Evolutionary conservation across 192 early-diverging fungal species (phyloP), one percentile per base, ranked within the genome.

Genomic region (Lobosporangium transversale): DNA sequence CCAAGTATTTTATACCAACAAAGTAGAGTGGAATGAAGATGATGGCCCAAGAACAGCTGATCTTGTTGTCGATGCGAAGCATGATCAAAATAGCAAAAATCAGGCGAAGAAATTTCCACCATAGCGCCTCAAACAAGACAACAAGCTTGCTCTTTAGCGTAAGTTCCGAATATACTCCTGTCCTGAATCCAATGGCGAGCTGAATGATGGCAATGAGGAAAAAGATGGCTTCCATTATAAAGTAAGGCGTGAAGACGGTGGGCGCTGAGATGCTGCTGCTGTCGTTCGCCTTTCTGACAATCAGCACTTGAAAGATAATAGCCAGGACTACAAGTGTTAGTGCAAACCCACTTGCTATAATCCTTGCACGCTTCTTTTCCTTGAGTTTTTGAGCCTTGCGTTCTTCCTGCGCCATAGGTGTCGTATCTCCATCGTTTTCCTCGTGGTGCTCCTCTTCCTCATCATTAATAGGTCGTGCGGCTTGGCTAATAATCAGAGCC

Each of bases 181-280:
- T 61, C 48, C 37, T 71, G 26, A 80, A 45, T 23, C 56, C 49
- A 29, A 79, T 27, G 61, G 66, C 27, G 48, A 73, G 66, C 27
- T 83, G 79, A n/a, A 87, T 54, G 24, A 73, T 3, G 32, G 62
- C 65, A 30, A 82, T 68, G 20, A 92, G 23, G 51, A 94, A 79
- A 49, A 94, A 79, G 26, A 92, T 80, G 17, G 63, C 82, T 62
- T 98, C 95, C 12, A 95, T 58, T n/a, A 91, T 48, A 67, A 94
- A 93, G 84, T 93, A 95, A 24, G 95, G 95, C 23, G 86, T 75
- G 78, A 94, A 94, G 1, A 96, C 90, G 0, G 85, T 58, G 36
- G 82, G 84, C 52, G 88, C 91, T 3, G 84, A 82, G 85, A 88
- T 90, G 24, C 50, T 68, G 24, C 91, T 79, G 18, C 66, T 53